Conservation (phyloP, 352 stramenopile genomes). For the Lagenidium giganteum region DNA sequence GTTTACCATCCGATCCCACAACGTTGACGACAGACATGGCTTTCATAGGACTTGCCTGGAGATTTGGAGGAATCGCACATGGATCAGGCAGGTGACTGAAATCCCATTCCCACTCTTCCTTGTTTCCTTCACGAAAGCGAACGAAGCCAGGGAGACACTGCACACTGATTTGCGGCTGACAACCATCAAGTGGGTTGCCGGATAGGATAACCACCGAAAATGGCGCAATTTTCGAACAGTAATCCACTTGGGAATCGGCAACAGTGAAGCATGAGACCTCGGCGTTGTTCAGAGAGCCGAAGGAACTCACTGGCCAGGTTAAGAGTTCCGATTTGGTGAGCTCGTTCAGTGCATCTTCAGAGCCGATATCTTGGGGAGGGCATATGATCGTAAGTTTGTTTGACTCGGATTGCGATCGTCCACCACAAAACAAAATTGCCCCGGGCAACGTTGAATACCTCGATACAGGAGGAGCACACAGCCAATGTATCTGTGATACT, state of each 20-base stretch:
- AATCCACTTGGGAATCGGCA: conserved; percentile 51
- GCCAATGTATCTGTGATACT: conserved; percentile 40
- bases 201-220: conserved; percentile 62
- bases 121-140: conserved; percentile 40
- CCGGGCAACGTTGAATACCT: conserved; percentile 41
- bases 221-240: conserved; percentile 37
- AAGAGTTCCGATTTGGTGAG: conserved; percentile 57
- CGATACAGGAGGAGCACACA: conserved; percentile 53
- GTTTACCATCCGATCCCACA: conserved; percentile 20
- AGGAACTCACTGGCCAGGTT: conserved; percentile 35
- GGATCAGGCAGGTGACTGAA: conserved; percentile 26
- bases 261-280: conserved; percentile 43
- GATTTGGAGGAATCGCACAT: conserved; percentile 29
- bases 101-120: conserved; percentile 72
- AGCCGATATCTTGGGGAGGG: conserved; percentile 19
- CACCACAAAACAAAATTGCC: conserved; percentile 44
- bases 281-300: conserved; percentile 41
- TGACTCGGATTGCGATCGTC: conserved; percentile 12
- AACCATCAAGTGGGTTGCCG: conserved; percentile 68
- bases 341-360: conserved; percentile 44
- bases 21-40: conserved; percentile 38
- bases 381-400: conserved; percentile 41
- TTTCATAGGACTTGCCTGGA: conserved; percentile 50
- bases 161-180: conserved; percentile 51
- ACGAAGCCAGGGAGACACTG: conserved; percentile 63